A percentile compares a stretch with the other conserved stretches of the same genome.
Evolutionary conservation across 2,329 filamentous ascomycete species (phyloP).

Genomic region (Hypoxylon sp.): DNA sequence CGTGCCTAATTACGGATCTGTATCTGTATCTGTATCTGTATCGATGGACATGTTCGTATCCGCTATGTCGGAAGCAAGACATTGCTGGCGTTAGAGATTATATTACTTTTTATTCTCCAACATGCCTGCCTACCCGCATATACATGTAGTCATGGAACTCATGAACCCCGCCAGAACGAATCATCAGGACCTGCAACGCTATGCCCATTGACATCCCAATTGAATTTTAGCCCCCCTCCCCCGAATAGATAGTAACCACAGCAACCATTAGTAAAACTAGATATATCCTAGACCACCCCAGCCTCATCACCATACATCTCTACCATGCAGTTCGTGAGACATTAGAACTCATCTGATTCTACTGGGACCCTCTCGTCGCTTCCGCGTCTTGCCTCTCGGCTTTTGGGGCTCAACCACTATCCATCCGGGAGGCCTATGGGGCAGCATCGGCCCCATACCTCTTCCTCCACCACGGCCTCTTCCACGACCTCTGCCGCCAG

Average conservation of each 20-base stretch:
- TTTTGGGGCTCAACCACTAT: constrained; percentile 20
- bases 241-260: not conserved
- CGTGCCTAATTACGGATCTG: not conserved
- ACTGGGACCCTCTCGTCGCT: constrained; percentile 38
- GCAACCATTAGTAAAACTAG: not conserved
- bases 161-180: not conserved
- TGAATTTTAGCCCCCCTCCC: not conserved
- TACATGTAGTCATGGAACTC: not conserved
- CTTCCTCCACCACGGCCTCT: constrained; percentile 34
- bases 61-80: not conserved
- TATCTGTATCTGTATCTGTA: not conserved
- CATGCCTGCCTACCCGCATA: not conserved
- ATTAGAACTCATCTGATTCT: not conserved
- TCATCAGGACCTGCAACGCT: not conserved
- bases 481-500: constrained; percentile 30
- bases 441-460: constrained; percentile 11
- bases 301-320: not conserved
- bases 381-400: constrained; percentile 48
- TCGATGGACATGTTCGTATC: not conserved
- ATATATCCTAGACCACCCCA: not conserved
- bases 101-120: not conserved
- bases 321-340: not conserved
- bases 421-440: constrained; percentile 10
- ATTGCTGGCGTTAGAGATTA: not conserved
- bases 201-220: not conserved